Conservation (phyloP, 192 early-diverging fungal species). For the Coemansia sp. region DNA sequence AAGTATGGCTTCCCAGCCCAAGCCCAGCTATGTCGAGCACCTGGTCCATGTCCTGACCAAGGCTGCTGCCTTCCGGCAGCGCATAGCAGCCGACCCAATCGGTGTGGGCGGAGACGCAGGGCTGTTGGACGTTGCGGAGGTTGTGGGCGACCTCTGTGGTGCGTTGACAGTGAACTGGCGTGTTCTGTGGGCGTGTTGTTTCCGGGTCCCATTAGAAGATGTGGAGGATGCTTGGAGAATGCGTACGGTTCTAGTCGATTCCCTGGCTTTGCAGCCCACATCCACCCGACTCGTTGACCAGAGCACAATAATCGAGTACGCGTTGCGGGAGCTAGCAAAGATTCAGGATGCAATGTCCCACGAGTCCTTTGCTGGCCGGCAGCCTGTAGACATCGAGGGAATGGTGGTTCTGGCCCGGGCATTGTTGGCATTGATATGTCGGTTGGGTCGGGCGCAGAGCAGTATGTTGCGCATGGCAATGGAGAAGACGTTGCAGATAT, state of each 20-base stretch:
- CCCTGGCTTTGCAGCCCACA: too few relatives aligned
- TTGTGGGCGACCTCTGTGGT: constrained; percentile 11
- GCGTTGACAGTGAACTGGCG: constrained; percentile 22
- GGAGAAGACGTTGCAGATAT: constrained; percentile 14
- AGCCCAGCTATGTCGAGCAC: constrained; percentile 3
- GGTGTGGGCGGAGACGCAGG: background rate
- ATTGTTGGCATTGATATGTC: constrained; percentile 9
- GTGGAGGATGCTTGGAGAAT: constrained; percentile 1
- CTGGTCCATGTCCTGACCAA: constrained; percentile 13
- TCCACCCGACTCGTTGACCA: constrained; percentile 11
- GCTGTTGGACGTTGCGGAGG: constrained; percentile 3
- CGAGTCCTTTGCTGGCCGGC: background rate
- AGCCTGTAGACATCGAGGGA: background rate
- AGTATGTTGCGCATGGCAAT: constrained; percentile 16
- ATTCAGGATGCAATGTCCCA: constrained; percentile 13
- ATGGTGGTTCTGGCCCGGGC: constrained; percentile 15
- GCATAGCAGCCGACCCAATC: background rate
- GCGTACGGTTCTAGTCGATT: constrained; percentile 7
- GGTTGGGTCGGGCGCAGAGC: background rate
- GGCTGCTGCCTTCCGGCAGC: constrained; percentile 3
- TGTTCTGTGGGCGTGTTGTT: constrained; percentile 25
- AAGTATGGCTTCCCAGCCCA: background rate
- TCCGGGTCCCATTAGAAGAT: constrained; percentile 1
- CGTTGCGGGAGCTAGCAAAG: constrained; percentile 17
- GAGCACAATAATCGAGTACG: constrained; percentile 11